Base-by-base conservation (phyloP, 2,329 filamentous ascomycete species). In the Herpotrichia juniperi region DNA sequence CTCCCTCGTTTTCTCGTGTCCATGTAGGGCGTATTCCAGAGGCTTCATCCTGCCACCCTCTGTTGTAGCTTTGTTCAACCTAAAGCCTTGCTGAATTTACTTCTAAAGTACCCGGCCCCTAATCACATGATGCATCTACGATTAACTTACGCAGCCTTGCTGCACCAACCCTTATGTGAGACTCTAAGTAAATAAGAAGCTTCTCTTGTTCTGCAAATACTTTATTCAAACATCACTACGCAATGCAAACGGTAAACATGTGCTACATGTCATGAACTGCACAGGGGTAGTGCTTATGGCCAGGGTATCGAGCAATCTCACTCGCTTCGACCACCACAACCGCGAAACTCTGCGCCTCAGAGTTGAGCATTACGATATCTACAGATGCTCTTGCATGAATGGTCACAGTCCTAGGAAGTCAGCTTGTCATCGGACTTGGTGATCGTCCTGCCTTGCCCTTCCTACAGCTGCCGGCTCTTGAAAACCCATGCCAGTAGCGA, bases 381-480 rank as follows among this genome's bases (percentile, higher is more conserved):
- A 31, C 51, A 44, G 51, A 43, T 47, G n/a, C 17, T 4, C 22
- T 19, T 30, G 26, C 22, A 46, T 46, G 47, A 30, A 37, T 44
- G 40, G 45, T 45, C 45, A 46, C 39, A 47, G 42, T 26, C 45
- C 34, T 46, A 24, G 34, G 31, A 16, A 42, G 46, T 51, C 40
- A 56, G 46, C 49, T 32, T 48, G 31, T 8, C 24, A 22, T 46
- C 46, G 46, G 50, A 42, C 19, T 34, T 42, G 51, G 14, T 43
- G 14, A 42, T 30, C 37, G 37, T 51, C 44, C 54, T 42, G 51
- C 47, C 55, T 43, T 26, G 26, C 44, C 48, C 32, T 25, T 44
- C 39, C 43, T 53, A 51, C 53, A 57, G 45, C 48, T 59, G 46
- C 52, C 58, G 56, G 50, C 37, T 57, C 47, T 51, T 35, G 52